Conservation (phyloP, 208 protist genomes). For the Leishmania guyanensis region DNA sequence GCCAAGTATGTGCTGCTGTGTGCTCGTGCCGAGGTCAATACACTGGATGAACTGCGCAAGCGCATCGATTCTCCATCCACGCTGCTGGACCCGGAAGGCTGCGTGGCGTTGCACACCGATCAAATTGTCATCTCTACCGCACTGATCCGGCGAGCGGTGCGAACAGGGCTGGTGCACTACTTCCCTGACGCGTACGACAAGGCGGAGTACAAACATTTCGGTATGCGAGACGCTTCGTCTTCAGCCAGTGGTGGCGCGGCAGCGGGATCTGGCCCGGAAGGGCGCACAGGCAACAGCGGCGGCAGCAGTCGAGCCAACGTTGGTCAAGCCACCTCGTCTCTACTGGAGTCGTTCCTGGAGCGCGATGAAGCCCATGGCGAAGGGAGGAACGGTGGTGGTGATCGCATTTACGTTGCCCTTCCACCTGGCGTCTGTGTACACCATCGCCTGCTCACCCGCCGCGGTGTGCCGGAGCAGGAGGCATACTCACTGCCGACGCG, state of each 20-base stretch:
- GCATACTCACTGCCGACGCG: constrained; percentile 54
- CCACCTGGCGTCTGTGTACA: constrained; percentile 55
- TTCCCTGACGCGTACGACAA: constrained; percentile 66
- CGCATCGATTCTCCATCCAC: constrained; percentile 64
- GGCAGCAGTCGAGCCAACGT: constrained; percentile 5
- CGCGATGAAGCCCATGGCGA: constrained; percentile 14
- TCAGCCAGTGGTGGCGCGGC: background rate
- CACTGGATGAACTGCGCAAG: constrained; percentile 51
- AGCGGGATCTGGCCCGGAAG: background rate
- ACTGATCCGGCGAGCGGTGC: constrained; percentile 55
- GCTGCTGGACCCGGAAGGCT: constrained; percentile 67
- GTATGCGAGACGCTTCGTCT: constrained; percentile 10
- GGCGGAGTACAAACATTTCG: constrained; percentile 18
- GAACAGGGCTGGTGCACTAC: constrained; percentile 68
- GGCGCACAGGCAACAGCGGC: background rate
- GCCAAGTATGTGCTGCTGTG: constrained; percentile 51
- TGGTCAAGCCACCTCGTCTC: constrained; percentile 23
- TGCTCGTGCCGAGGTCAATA: constrained; percentile 47
- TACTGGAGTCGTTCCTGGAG: constrained; percentile 13
- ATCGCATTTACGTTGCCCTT: constrained; percentile 39
- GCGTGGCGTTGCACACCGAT: constrained; percentile 84
- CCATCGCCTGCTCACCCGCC: constrained; percentile 61
- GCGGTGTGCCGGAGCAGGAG: constrained; percentile 59
- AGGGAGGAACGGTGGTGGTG: background rate
- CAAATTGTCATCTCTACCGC: constrained; percentile 60